Evolutionary conservation across 495 filamentous ascomycete genomes (phyloP).

Genomic region (Xylaria bambusicola): DNA sequence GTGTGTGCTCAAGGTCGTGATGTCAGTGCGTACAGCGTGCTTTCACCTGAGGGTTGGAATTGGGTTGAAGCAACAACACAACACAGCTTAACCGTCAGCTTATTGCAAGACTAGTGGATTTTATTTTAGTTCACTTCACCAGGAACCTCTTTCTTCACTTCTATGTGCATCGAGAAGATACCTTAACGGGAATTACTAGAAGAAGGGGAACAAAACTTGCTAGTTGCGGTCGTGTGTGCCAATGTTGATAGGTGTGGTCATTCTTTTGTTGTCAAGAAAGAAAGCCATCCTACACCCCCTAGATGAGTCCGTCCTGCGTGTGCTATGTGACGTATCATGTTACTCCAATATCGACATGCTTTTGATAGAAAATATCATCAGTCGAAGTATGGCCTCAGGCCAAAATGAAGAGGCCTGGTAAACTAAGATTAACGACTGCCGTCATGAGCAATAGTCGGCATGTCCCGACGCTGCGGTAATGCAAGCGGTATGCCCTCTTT

Average conservation of each 20-base stretch:
- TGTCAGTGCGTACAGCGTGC: background rate
- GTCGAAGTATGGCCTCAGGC: no score
- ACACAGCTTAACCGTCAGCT: background rate
- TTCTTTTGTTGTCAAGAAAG: background rate
- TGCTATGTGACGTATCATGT: conserved; percentile 9
- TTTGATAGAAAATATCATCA: background rate
- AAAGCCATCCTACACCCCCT: no score
- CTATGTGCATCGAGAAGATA: no score
- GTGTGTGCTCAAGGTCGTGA: background rate
- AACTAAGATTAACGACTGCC: background rate
- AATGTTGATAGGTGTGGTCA: background rate
- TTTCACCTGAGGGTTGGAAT: background rate
- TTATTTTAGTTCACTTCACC: background rate
- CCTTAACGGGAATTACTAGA: no score
- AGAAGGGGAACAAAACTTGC: no score
- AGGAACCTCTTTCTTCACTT: no score
- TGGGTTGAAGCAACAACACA: background rate
- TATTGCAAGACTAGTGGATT: background rate
- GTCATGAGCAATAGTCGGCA: background rate
- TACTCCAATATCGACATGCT: background rate
- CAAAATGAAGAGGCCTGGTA: no score
- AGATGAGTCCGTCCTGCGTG: background rate
- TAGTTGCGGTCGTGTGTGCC: background rate
- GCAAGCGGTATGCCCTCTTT: background rate
- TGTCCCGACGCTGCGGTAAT: conserved; percentile 8